phyloP scores from a whole-genome alignment of 768 basidiomycete genomes.

The Sporobolomyces roseus region DNA sequence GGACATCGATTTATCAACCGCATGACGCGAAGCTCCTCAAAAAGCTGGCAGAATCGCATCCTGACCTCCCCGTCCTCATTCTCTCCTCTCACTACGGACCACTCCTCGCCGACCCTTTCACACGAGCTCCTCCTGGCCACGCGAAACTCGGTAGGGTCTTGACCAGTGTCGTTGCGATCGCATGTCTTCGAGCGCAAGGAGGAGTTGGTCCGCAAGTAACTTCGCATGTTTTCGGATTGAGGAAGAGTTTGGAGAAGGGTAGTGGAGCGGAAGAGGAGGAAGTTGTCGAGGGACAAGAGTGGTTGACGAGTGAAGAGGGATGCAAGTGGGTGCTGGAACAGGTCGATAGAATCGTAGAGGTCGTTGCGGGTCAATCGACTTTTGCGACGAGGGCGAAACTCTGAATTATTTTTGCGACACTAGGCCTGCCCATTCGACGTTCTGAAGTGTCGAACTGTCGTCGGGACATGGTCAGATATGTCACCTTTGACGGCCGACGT shows the following conservation, averaged over 20 bases:
- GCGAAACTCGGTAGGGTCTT: constrained; percentile 45
- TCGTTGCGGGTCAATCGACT: constrained; percentile 15
- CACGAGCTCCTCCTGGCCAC: background rate
- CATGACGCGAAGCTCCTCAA: constrained; percentile 47
- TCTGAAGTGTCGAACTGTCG: no score
- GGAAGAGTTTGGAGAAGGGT: constrained; percentile 46
- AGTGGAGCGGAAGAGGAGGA: constrained; percentile 31
- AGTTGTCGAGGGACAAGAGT: constrained; percentile 37
- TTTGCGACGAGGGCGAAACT: constrained; percentile 39
- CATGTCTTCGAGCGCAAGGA: constrained; percentile 49
- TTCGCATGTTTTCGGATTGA: constrained; percentile 51
- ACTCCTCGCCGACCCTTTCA: constrained; percentile 49
- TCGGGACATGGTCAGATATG: no score
- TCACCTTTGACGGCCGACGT: no score
- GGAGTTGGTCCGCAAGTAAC: constrained; percentile 51
- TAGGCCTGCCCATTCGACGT: no score
- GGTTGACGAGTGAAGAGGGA: constrained; percentile 50
- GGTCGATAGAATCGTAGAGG: constrained; percentile 47
- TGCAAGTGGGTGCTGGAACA: constrained; percentile 48
- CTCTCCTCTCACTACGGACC: constrained; percentile 51
- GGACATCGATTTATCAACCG: constrained; percentile 51
- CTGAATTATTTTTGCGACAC: no score
- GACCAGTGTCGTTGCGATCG: constrained; percentile 50
- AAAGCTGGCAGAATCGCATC: constrained; percentile 49
- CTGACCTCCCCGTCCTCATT: constrained; percentile 52